These are phyloP conservation scores for Gilbertella persicaria DNA, from an alignment of 371 early-diverging fungal genomes.

Conservation along the genomic window DNA sequence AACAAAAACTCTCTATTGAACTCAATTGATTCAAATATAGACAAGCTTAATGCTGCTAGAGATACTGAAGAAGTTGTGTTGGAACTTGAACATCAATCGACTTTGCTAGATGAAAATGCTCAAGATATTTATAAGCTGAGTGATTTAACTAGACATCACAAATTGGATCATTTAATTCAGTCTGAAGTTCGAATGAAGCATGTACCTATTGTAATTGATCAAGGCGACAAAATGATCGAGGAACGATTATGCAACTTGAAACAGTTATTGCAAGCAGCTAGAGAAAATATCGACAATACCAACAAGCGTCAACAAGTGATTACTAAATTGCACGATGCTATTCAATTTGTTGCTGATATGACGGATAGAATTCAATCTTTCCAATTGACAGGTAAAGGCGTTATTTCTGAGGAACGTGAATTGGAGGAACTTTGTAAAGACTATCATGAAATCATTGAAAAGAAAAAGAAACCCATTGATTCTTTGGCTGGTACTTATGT, in stretches of 20 bases:
- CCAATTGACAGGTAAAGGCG: conserved; percentile 24
- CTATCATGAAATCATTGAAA: conserved; percentile 10
- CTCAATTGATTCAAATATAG: not conserved
- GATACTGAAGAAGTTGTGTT: not conserved
- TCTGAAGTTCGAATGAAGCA: not conserved
- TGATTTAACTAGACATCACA: not conserved
- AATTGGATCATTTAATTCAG: not conserved
- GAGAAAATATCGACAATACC: not conserved
- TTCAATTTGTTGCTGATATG: conserved; percentile 27
- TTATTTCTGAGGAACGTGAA: conserved; percentile 23
- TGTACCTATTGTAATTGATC: not conserved
- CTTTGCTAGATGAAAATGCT: conserved; percentile 20
- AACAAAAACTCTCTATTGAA: not conserved
- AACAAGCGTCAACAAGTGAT: conserved; percentile 15
- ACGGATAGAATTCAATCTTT: conserved; percentile 32
- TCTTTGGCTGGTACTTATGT: not conserved
- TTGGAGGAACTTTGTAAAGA: conserved; percentile 34
- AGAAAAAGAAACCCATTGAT: conserved; percentile 27
- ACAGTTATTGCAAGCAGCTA: not conserved
- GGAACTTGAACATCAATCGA: conserved; percentile 15
- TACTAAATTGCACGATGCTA: conserved; percentile 30
- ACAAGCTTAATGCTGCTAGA: not conserved
- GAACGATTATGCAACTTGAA: not conserved
- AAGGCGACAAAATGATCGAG: not conserved
- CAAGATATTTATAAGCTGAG: conserved; percentile 1